Evolutionary conservation across 306 rosid species (phyloP).

Genomic region (Geum urbanum): DNA sequence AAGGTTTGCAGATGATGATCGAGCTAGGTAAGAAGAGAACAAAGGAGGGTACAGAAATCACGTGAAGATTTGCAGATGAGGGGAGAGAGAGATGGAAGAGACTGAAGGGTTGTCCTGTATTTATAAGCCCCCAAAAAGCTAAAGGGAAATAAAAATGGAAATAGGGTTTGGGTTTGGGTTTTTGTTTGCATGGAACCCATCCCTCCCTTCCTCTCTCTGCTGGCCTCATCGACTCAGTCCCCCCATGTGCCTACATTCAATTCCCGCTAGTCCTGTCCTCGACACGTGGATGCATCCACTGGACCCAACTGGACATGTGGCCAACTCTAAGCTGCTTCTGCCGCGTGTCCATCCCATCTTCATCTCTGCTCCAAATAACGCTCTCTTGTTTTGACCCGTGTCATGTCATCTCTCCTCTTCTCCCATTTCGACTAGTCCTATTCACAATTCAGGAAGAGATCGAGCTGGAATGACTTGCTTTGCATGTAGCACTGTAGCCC

Average conservation of each 20-base stretch:
- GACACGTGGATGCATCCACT: slow-evolving; percentile 21
- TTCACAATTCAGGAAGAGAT: neutral
- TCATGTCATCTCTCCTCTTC: neutral
- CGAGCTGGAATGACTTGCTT: no score
- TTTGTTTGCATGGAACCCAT: neutral
- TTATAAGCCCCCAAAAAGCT: neutral
- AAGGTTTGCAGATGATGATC: neutral
- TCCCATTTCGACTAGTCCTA: neutral
- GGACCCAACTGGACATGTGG: slow-evolving; percentile 37
- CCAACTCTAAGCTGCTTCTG: slow-evolving; percentile 31
- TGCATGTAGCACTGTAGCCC: no score
- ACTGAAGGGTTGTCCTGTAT: neutral
- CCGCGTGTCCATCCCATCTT: slow-evolving; percentile 28
- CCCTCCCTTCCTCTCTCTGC: neutral
- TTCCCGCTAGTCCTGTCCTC: neutral
- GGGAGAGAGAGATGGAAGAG: neutral
- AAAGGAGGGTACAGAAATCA: neutral
- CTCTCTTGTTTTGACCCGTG: neutral
- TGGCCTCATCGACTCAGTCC: neutral
- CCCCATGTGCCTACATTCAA: slow-evolving; percentile 40
- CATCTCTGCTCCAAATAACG: no score
- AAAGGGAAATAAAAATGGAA: neutral
- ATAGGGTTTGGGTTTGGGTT: neutral
- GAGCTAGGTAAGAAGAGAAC: neutral
- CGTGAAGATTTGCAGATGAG: slow-evolving; percentile 11